Percentiles rank a stretch among this genome's conserved stretches.
Conservation (phyloP, 2,329 filamentous ascomycete genomes). For the Purpureocillium takamizusanense region DNA sequence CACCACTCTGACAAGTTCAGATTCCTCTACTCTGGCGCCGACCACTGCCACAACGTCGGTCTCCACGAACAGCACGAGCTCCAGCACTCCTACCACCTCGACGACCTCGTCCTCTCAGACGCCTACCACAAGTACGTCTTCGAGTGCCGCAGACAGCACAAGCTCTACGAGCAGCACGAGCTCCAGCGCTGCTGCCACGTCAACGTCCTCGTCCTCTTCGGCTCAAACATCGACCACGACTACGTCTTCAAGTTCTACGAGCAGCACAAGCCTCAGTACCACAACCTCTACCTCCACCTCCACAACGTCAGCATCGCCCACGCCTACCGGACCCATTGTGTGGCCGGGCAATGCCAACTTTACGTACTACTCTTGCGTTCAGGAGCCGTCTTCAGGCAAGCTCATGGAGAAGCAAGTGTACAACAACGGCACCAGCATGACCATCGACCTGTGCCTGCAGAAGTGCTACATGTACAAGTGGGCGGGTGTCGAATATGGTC, state of each 20-base stretch:
- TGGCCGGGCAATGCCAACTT: slow-evolving; percentile 25
- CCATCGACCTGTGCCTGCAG: slow-evolving; percentile 21
- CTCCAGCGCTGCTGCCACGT: neutral
- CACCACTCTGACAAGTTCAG: no score
- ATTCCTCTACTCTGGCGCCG: slow-evolving; percentile 1
- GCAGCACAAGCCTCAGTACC: neutral
- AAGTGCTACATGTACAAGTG: slow-evolving; percentile 23
- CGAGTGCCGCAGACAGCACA: slow-evolving; percentile 2
- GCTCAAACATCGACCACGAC: no score
- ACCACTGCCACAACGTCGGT: neutral
- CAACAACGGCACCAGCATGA: slow-evolving; percentile 22
- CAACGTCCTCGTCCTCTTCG: no score
- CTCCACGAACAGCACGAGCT: slow-evolving; percentile 1
- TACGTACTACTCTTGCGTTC: slow-evolving; percentile 25
- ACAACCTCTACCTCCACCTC: neutral
- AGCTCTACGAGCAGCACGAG: neutral
- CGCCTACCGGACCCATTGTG: slow-evolving; percentile 16
- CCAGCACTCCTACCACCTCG: neutral
- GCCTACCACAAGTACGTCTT: neutral
- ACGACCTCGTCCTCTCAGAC: neutral
- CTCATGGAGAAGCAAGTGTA: slow-evolving; percentile 19
- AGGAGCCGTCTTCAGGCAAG: slow-evolving; percentile 22
- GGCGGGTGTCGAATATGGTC: slow-evolving; percentile 27
- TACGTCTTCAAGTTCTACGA: slow-evolving; percentile 2
- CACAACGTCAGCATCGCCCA: slow-evolving; percentile 2